These are phyloP conservation scores for Turritis glabra DNA, from an alignment of 345 rosid species.

Conservation along the genomic window DNA sequence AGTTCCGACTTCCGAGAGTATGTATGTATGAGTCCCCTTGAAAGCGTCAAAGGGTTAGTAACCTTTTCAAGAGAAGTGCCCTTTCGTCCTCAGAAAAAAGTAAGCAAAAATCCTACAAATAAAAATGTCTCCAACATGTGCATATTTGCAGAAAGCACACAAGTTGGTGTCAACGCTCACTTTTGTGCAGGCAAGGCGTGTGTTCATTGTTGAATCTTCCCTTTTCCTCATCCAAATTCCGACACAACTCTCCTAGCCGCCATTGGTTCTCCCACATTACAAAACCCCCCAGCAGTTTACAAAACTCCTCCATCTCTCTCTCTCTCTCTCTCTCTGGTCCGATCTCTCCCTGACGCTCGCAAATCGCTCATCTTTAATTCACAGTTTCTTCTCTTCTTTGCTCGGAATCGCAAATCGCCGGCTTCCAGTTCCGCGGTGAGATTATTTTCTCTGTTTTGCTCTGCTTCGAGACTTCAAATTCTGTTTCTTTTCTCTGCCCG, in stretches of 20 bases:
- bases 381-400: neutral
- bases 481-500: neutral
- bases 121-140: slow-evolving; percentile 8
- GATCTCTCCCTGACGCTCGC: neutral
- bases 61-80: slow-evolving; percentile 6
- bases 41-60: slow-evolving; percentile 30
- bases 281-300: neutral
- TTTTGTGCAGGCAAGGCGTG: neutral
- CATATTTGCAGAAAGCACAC: neutral
- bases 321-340: neutral
- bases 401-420: neutral
- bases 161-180: slow-evolving; percentile 30
- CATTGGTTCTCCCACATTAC: neutral
- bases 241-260: neutral
- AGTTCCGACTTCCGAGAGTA: neutral
- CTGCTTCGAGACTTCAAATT: neutral
- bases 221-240: slow-evolving; percentile 1
- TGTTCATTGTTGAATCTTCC: neutral
- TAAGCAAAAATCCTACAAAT: neutral
- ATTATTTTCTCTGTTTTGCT: neutral
- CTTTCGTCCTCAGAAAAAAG: slow-evolving; percentile 25
- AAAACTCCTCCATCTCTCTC: too few species aligned
- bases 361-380: neutral
- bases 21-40: slow-evolving; percentile 9
- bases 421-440: neutral